Evolutionary conservation across 2,329 filamentous ascomycete genomes (phyloP).

Genomic region (Juglanconis oblonga): DNA sequence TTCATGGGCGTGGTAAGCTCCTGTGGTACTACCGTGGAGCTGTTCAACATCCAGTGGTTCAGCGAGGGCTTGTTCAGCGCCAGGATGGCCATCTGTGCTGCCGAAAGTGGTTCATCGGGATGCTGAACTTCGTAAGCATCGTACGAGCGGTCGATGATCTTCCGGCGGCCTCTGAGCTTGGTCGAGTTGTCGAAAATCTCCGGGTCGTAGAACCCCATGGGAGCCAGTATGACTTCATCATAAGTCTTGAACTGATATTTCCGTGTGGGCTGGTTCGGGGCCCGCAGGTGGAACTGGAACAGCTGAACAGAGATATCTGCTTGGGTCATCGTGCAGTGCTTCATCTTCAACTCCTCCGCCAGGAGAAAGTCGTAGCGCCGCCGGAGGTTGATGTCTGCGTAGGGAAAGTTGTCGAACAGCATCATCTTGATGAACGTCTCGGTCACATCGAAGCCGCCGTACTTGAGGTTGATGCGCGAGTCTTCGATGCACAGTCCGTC

Average conservation of each 20-base stretch:
- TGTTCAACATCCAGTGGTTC: conserved; percentile 30
- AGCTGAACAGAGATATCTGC: conserved; percentile 84
- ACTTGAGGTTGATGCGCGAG: conserved; percentile 92
- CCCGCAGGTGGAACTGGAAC: conserved; percentile 86
- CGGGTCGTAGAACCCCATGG: conserved; percentile 92
- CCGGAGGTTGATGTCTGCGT: conserved; percentile 87
- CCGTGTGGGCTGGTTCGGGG: conserved; percentile 80
- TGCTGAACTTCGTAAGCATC: conserved; percentile 87
- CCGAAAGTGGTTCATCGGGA: conserved; percentile 84
- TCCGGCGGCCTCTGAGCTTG: conserved; percentile 78
- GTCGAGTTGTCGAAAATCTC: conserved; percentile 77
- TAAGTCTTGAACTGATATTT: conserved; percentile 98
- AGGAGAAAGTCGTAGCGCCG: conserved; percentile 89
- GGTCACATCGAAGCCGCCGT: conserved; percentile 87
- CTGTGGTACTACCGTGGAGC: conserved; percentile 40
- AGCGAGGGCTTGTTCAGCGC: conserved; percentile 60
- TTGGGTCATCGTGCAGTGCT: conserved; percentile 88
- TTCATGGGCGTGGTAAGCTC: conserved; percentile 60
- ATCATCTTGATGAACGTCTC: conserved; percentile 98
- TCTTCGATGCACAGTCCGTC: conserved; percentile 94
- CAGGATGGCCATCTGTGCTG: conserved; percentile 72
- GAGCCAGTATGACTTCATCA: conserved; percentile 90
- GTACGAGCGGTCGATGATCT: conserved; percentile 80
- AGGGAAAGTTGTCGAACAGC: conserved; percentile 93
- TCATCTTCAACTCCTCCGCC: conserved; percentile 93